Base-by-base conservation (phyloP, 2,329 filamentous ascomycete species). In the Scopulariopsis brevicaulis region DNA sequence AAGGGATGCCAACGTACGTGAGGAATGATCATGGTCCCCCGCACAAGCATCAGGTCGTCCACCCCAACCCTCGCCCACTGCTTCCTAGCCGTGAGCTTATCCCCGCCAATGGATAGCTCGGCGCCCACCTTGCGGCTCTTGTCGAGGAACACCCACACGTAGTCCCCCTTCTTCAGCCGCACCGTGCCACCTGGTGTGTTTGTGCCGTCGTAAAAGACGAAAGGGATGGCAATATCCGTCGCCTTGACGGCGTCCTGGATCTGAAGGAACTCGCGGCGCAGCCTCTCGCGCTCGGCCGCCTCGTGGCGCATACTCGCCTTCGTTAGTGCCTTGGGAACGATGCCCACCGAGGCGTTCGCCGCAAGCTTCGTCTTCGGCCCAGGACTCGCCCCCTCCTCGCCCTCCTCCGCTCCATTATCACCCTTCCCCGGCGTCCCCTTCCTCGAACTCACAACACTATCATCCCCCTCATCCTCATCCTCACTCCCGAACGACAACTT, bases 141-240 rank as follows among this genome's bases (percentile, higher is more conserved):
- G 71, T 99, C 94, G 2, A 99, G 75, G 63, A 97, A 96, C 1
- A 96, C 75, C 94, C 94, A 97, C 28, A 95, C 79, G 59, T 85
- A 87, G 67, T 97, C 94, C 11, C 94, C 93, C 72, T 99, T 99
- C 71, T 91, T 96, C 55, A 97, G 82, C 60, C 86, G 85, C 54
- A 93, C 92, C 15, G 81, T 81, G 1, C 93, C 92, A 18, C 91
- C 90, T 0, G 92, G 89, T 12, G 89, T 87, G 69, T 95, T 93
- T 24, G 90, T 90, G 18, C 94, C 94, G 64, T 97, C 93, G 73
- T 96, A 97, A 69, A 97, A 97, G 3, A 97, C 90, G 70, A 97
- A 99, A 0, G 94, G 94, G 35, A 99, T 86, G 18, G 88, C 80
- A 58, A 99, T 89, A 67, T 96, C 92, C 10, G 91, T 92, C 22